Evolutionary conservation across 495 filamentous ascomycete genomes (phyloP).

Genomic region (Hypomontagnella submonticulosa): DNA sequence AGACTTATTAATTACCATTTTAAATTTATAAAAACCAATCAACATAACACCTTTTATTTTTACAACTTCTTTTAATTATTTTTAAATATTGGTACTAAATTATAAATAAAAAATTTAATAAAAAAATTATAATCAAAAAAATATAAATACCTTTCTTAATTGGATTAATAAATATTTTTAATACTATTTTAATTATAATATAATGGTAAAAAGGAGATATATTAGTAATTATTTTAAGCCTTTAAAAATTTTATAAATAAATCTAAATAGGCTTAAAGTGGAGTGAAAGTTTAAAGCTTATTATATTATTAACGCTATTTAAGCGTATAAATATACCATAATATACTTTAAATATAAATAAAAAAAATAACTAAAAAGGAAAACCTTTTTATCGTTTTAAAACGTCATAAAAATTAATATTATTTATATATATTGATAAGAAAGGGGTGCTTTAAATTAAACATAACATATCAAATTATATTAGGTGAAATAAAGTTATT

Average conservation of each 20-base stretch:
- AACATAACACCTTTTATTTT: neutral
- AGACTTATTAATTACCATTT: neutral
- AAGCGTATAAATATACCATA: neutral
- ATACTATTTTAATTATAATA: neutral
- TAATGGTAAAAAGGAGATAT: neutral
- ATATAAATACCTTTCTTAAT: neutral
- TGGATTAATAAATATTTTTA: neutral
- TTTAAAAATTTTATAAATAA: neutral
- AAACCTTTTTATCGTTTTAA: neutral
- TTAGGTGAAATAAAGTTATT: neutral
- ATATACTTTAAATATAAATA: conserved; percentile 2
- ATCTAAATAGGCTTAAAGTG: neutral
- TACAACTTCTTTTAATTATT: neutral
- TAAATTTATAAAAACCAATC: neutral
- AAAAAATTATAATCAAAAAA: neutral
- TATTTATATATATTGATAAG: conserved; percentile 4
- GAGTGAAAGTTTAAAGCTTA: neutral
- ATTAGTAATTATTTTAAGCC: neutral
- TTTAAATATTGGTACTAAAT: neutral
- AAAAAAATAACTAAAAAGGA: neutral
- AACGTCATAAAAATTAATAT: neutral
- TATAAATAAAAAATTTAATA: neutral
- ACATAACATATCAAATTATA: too few species aligned
- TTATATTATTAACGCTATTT: neutral
- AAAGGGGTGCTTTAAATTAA: too few species aligned